These are phyloP conservation scores for Austroboletus eburneus DNA, from an alignment of 768 basidiomycete species.

Conservation along the genomic window DNA sequence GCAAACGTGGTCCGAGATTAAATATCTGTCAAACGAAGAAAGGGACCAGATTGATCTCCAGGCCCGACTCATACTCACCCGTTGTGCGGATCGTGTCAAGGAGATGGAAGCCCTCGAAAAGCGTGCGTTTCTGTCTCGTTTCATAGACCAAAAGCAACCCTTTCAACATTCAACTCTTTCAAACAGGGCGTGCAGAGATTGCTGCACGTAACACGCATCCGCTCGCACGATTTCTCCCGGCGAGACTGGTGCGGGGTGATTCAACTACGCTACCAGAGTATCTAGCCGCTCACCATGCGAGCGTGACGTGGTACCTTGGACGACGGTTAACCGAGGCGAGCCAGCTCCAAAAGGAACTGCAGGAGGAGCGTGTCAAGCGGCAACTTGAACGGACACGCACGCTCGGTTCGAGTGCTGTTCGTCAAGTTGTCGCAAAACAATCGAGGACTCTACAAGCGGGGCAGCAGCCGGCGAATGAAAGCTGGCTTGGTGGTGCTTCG, in stretches of 20 bases:
- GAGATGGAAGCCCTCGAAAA: constrained; percentile 88
- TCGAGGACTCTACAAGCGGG: constrained; percentile 26
- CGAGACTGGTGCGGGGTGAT: constrained; percentile 60
- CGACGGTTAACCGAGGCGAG: constrained; percentile 76
- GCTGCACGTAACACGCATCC: constrained; percentile 62
- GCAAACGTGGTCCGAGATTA: constrained; percentile 59
- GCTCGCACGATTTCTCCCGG: constrained; percentile 65
- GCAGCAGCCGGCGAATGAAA: constrained; percentile 31
- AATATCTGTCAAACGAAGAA: constrained; percentile 81
- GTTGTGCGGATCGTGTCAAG: constrained; percentile 83
- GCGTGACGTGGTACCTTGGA: constrained; percentile 88
- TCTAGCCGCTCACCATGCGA: constrained; percentile 86
- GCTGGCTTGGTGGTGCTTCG: constrained; percentile 61
- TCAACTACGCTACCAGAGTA: constrained; percentile 53
- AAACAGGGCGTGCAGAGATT: constrained; percentile 61
- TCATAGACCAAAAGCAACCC: constrained; percentile 11
- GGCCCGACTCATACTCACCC: constrained; percentile 77
- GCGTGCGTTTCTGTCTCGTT: constrained; percentile 48
- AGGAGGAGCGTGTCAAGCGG: constrained; percentile 89
- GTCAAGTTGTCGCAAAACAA: constrained; percentile 51
- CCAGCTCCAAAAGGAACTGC: constrained; percentile 78
- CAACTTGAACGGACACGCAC: constrained; percentile 81
- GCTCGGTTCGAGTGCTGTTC: constrained; percentile 74
- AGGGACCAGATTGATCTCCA: constrained; percentile 95
- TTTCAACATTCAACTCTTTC: constrained; percentile 14